Conservation (phyloP, 2,329 filamentous ascomycete genomes). For the Clonostachys rosea region DNA sequence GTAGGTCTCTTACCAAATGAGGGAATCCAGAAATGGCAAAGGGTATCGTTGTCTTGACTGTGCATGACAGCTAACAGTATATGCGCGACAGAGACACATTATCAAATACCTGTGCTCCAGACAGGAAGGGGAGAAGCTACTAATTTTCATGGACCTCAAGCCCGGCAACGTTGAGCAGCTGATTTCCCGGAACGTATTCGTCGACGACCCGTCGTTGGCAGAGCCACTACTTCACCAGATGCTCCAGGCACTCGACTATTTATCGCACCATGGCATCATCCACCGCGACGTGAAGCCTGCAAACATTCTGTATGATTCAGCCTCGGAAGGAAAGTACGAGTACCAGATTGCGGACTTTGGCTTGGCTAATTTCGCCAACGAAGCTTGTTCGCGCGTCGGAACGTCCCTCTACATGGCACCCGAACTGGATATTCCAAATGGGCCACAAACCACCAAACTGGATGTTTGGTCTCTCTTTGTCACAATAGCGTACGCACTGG, state of each 20-base stretch:
- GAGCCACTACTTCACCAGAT: slow-evolving; percentile 6
- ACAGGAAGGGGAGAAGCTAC: too few relatives aligned
- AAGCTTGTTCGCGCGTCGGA: background rate
- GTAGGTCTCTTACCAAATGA: background rate
- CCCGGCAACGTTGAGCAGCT: background rate
- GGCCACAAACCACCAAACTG: slow-evolving; percentile 2
- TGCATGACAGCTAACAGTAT: too few relatives aligned
- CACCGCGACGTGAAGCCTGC: slow-evolving; percentile 10
- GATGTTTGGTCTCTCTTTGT: slow-evolving; percentile 10
- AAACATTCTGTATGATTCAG: slow-evolving; percentile 5
- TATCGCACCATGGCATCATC: slow-evolving; percentile 5
- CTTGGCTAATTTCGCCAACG: background rate
- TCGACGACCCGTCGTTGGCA: background rate
- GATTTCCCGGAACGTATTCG: background rate
- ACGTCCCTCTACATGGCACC: slow-evolving; percentile 4
- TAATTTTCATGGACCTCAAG: background rate
- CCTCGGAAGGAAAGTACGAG: slow-evolving; percentile 2
- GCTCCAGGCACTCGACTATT: slow-evolving; percentile 10
- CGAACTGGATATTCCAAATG: background rate
- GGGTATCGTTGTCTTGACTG: too few relatives aligned
- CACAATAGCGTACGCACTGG: slow-evolving; percentile 1
- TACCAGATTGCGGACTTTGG: slow-evolving; percentile 12
- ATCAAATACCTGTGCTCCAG: background rate
- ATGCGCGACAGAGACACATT: background rate
- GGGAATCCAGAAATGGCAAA: too few relatives aligned